A percentile compares a stretch with the other conserved stretches of the same genome.
Conservation (phyloP, 805 yeast genomes). For the Kodamaea fukazawae region DNA sequence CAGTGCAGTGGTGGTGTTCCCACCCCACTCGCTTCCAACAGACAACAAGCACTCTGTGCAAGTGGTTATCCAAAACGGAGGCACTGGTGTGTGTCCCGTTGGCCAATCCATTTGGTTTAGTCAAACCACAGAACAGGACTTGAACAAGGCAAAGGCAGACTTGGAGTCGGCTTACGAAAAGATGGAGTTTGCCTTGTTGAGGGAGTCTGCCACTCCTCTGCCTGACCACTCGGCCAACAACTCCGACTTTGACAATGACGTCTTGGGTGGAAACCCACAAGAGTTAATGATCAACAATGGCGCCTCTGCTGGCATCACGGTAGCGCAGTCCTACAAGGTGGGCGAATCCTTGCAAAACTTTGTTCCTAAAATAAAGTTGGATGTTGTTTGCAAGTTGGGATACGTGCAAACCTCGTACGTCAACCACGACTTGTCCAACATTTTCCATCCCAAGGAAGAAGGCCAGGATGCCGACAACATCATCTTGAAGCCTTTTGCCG, state of each 20-base stretch:
- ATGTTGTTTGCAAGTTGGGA: constrained; percentile 41
- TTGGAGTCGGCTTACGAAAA: constrained; percentile 76
- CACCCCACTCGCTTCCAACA: constrained; percentile 72
- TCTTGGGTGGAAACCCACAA: constrained; percentile 22
- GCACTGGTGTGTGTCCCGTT: constrained; percentile 81
- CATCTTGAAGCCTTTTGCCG: constrained; percentile 17
- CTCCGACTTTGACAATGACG: constrained; percentile 51
- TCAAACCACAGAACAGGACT: constrained; percentile 66
- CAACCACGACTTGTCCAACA: constrained; percentile 37
- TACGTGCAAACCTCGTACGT: constrained; percentile 37
- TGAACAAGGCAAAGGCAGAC: constrained; percentile 68
- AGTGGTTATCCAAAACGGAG: constrained; percentile 82
- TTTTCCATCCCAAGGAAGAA: constrained; percentile 28
- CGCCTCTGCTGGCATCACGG: constrained; percentile 51
- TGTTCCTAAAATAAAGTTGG: constrained; percentile 70
- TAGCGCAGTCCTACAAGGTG: constrained; percentile 75
- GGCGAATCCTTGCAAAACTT: constrained; percentile 85
- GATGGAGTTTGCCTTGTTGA: constrained; percentile 73
- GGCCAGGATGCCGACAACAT: constrained; percentile 9
- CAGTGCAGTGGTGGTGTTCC: constrained; percentile 88
- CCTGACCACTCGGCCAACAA: constrained; percentile 21
- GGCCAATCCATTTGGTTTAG: constrained; percentile 91
- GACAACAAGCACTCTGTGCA: constrained; percentile 75
- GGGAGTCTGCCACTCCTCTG: constrained; percentile 61
- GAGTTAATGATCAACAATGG: constrained; percentile 28